A percentile compares a stretch with the other conserved stretches of the same genome.
phyloP scores from a whole-genome alignment of 1,284 basidiomycete genomes.

The Irpex sp. region DNA sequence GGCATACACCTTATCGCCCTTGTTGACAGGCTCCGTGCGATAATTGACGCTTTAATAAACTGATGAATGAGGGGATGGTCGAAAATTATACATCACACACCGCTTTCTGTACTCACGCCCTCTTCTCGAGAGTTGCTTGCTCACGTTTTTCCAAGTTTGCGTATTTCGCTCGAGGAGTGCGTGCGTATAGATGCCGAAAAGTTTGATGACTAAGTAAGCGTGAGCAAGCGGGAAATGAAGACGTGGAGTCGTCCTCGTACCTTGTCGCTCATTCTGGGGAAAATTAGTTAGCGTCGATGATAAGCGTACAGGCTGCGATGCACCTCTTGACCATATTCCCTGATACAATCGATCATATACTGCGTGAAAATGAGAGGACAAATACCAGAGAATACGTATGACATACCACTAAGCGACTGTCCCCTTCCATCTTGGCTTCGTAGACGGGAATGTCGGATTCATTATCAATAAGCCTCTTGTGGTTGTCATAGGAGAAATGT shows the following conservation, averaged over 20 bases:
- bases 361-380: conserved; percentile 21
- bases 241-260: conserved; percentile 24
- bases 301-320: conserved; percentile 15
- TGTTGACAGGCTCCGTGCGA: conserved; percentile 33
- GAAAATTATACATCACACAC: conserved; percentile 23
- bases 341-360: conserved; percentile 64
- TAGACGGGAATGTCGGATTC: conserved; percentile 49
- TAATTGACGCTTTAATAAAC: conserved; percentile 34
- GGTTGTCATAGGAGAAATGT: conserved; percentile 65
- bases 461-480: conserved; percentile 51
- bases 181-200: conserved; percentile 65
- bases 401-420: conserved; percentile 56
- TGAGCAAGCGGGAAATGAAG: neutral
- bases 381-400: neutral
- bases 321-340: conserved; percentile 48
- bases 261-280: conserved; percentile 48
- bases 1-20: conserved; percentile 40
- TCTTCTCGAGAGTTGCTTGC: conserved; percentile 44
- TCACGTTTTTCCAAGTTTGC: conserved; percentile 52
- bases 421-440: conserved; percentile 65
- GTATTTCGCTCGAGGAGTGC: conserved; percentile 48
- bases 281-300: neutral
- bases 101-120: conserved; percentile 51
- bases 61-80: too few relatives aligned
- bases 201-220: conserved; percentile 40